Conservation (phyloP, 176 grass and related monocot genomes). For the Neostapfia colusana region DNA sequence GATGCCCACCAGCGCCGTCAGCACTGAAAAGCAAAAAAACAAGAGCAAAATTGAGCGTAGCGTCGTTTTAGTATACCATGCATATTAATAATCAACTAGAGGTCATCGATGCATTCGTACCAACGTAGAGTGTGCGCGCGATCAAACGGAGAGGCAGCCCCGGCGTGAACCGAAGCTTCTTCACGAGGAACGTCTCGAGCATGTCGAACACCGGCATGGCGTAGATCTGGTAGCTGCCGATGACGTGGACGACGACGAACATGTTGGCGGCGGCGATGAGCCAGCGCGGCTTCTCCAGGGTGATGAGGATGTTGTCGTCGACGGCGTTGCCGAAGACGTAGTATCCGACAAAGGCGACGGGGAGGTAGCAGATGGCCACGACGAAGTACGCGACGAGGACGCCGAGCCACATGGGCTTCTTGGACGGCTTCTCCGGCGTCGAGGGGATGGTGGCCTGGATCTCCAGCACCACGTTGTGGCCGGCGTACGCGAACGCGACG, state of each 20-base stretch:
- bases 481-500: slow-evolving; percentile 65
- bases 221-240: slow-evolving; percentile 78
- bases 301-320: slow-evolving; percentile 76
- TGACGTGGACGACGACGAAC: slow-evolving; percentile 69
- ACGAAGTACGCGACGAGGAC: slow-evolving; percentile 60
- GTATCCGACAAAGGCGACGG: slow-evolving; percentile 65
- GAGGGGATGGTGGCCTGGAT: slow-evolving; percentile 87
- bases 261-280: slow-evolving; percentile 67
- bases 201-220: slow-evolving; percentile 72
- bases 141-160: slow-evolving; percentile 44
- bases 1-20: slow-evolving; percentile 46
- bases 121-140: slow-evolving; percentile 45
- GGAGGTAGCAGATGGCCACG: slow-evolving; percentile 77
- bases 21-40: slow-evolving; percentile 3
- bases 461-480: slow-evolving; percentile 84
- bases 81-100: too few relatives aligned
- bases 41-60: neutral
- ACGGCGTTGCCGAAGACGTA: slow-evolving; percentile 69
- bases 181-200: slow-evolving; percentile 59
- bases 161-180: slow-evolving; percentile 53
- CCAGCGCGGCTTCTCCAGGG: slow-evolving; percentile 65
- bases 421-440: slow-evolving; percentile 59
- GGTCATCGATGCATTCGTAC: neutral
- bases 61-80: too few relatives aligned
- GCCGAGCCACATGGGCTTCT: slow-evolving; percentile 75